A percentile compares a stretch with the other conserved stretches of the same genome.
phyloP scores from a whole-genome alignment of 257 asterid genomes.

The Solanum raphanifolium region DNA sequence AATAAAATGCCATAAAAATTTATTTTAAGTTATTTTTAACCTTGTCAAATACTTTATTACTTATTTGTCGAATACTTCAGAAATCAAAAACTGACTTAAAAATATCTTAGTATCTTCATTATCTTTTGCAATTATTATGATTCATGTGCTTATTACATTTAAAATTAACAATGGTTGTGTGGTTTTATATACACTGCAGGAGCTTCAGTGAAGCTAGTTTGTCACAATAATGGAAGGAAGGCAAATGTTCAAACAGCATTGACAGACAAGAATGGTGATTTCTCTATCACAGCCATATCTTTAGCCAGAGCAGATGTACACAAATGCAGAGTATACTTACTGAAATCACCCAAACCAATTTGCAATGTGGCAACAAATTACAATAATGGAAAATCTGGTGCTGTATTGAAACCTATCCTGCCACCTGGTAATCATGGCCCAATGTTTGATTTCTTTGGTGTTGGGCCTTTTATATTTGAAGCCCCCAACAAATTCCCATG shows the following conservation, averaged over 20 bases:
- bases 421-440: not conserved
- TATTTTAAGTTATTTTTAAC: no score
- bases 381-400: slow-evolving; percentile 24
- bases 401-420: slow-evolving; percentile 9
- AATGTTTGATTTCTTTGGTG: slow-evolving; percentile 12
- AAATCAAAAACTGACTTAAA: no score
- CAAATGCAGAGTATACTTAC: slow-evolving; percentile 27
- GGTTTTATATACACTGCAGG: not conserved
- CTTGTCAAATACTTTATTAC: no score
- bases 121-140: not conserved
- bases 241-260: slow-evolving; percentile 2
- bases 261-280: slow-evolving; percentile 35
- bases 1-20: no score
- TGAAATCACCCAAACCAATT: slow-evolving; percentile 12
- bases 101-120: not conserved
- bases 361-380: slow-evolving; percentile 28
- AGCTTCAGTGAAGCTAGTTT: not conserved
- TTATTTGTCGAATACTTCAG: no score
- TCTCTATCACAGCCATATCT: slow-evolving; percentile 12
- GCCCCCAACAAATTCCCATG: slow-evolving; percentile 20
- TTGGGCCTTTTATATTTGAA: slow-evolving; percentile 40
- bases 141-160: not conserved
- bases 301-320: slow-evolving; percentile 8
- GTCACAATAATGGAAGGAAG: slow-evolving; percentile 13
- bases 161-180: not conserved